phyloP scores from a whole-genome alignment of 2,329 filamentous ascomycete genomes.

The Metarhizium sp. region DNA sequence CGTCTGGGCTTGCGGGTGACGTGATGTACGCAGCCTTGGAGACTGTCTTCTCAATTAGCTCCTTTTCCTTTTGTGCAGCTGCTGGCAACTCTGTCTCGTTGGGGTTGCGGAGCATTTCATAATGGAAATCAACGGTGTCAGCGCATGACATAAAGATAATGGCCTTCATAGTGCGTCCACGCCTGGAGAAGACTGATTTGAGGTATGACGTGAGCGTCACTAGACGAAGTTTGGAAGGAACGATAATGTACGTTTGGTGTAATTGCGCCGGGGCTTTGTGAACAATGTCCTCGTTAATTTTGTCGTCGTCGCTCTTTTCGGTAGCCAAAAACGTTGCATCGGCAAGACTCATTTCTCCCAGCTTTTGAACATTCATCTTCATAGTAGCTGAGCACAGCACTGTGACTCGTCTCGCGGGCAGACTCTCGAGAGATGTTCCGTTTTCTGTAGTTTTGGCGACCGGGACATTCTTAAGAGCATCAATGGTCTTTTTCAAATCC shows the following conservation, averaged over 20 bases:
- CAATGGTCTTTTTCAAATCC: conserved; percentile 80
- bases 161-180: conserved; percentile 89
- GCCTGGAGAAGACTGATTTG: conserved; percentile 78
- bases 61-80: conserved; percentile 20
- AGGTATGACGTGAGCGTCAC: conserved; percentile 80
- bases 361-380: conserved; percentile 91
- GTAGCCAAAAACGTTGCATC: conserved; percentile 83
- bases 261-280: conserved; percentile 77
- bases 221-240: conserved; percentile 80
- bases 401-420: conserved; percentile 72
- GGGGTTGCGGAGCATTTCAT: conserved; percentile 59
- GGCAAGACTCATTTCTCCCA: conserved; percentile 91
- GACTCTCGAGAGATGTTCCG: conserved; percentile 46
- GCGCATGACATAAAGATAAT: conserved; percentile 97
- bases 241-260: conserved; percentile 82
- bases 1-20: conserved; percentile 58
- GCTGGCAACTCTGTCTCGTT: conserved; percentile 18
- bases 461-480: conserved; percentile 59
- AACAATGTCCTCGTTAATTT: conserved; percentile 47
- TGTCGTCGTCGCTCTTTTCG: conserved; percentile 38
- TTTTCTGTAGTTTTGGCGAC: conserved; percentile 51
- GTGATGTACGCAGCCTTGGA: conserved; percentile 63
- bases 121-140: conserved; percentile 95
- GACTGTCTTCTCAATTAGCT: conserved; percentile 48
- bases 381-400: conserved; percentile 93